Conservation (phyloP, 441 rosid genomes). For the Erodium chrysanthum region DNA sequence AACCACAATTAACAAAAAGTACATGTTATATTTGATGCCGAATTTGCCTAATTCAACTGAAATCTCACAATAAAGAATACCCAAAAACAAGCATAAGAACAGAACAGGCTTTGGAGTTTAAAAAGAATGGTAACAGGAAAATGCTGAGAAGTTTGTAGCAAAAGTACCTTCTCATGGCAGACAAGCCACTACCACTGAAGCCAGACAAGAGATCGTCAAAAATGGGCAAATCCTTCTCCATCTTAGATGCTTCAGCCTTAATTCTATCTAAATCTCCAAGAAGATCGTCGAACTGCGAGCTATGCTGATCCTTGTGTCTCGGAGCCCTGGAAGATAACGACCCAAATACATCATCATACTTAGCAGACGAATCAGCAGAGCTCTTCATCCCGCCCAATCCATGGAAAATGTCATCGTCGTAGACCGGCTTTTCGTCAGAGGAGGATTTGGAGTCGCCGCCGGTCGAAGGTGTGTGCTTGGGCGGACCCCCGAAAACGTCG, state of each 20-base stretch:
- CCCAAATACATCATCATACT: constrained; percentile 40
- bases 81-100: not conserved
- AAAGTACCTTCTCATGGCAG: constrained; percentile 37
- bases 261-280: constrained; percentile 42
- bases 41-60: too few species aligned
- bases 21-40: too few species aligned
- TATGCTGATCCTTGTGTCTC: constrained; percentile 22
- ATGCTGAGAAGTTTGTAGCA: not conserved
- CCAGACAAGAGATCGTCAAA: constrained; percentile 71
- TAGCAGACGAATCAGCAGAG: constrained; percentile 30
- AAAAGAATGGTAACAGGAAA: not conserved
- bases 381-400: constrained; percentile 42
- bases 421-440: constrained; percentile 60
- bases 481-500: constrained; percentile 48
- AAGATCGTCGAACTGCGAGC: constrained; percentile 58
- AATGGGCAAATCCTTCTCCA: constrained; percentile 28
- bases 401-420: constrained; percentile 64
- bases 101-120: not conserved
- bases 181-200: constrained; percentile 44
- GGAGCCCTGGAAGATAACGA: constrained; percentile 27
- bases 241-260: constrained; percentile 25
- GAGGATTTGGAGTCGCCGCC: constrained; percentile 36
- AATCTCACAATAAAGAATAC: too few species aligned
- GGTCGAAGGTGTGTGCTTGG: constrained; percentile 29
- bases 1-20: too few species aligned